Evolutionary conservation across 2,329 filamentous ascomycete species (phyloP).

Genomic region (Colletotrichum navitas): DNA sequence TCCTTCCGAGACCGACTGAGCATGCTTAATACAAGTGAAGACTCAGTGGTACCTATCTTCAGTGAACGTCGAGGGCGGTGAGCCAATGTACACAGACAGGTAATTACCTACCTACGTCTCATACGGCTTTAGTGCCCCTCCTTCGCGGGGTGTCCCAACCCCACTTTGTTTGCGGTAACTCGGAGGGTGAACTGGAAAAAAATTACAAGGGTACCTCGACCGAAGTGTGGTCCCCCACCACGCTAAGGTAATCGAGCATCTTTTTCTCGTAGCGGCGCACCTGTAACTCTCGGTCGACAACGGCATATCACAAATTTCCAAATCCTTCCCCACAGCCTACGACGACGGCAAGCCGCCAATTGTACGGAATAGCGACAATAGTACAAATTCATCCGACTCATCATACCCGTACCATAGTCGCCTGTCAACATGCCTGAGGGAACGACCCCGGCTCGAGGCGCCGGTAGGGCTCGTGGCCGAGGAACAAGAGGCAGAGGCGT

Average conservation of each 20-base stretch:
- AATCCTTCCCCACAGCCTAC: too few relatives aligned
- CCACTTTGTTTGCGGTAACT: slow-evolving; percentile 8
- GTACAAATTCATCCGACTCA: not conserved
- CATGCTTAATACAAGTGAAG: not conserved
- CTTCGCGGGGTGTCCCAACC: slow-evolving; percentile 27
- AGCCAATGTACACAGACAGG: not conserved
- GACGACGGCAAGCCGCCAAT: not conserved
- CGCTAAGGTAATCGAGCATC: slow-evolving; percentile 31
- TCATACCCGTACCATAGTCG: not conserved
- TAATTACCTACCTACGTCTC: not conserved
- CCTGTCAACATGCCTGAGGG: slow-evolving; percentile 37
- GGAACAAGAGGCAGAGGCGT: slow-evolving; percentile 39
- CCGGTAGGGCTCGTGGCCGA: slow-evolving; percentile 40
- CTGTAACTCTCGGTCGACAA: slow-evolving; percentile 14
- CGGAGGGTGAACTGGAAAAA: not conserved
- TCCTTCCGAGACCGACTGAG: not conserved
- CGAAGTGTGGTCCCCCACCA: slow-evolving; percentile 27
- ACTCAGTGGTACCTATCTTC: not conserved
- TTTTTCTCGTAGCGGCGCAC: slow-evolving; percentile 22
- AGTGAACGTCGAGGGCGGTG: too few relatives aligned
- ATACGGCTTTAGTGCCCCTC: not conserved
- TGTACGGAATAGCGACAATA: not conserved
- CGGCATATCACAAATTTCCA: slow-evolving; percentile 4
- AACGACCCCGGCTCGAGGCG: slow-evolving; percentile 36
- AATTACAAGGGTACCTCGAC: not conserved